Base-by-base conservation (phyloP, 345 rosid genomes). In the Ceriops zippeliana region DNA sequence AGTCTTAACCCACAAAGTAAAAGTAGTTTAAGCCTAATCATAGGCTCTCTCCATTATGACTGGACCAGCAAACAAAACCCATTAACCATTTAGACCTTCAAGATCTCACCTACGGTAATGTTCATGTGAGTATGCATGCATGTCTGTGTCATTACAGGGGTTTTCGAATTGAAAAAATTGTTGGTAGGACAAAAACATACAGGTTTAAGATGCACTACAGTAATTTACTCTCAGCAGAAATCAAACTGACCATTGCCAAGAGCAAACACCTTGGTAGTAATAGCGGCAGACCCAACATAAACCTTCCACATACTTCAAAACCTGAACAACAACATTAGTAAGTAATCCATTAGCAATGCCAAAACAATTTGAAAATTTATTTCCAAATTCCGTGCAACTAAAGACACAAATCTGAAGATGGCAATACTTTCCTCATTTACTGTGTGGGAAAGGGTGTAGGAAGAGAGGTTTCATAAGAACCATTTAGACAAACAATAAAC, bases 281-380 rank as follows among this genome's bases (percentile, higher is more conserved):
- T 96, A 92, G 77, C 81, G 96, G 78, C 97, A 92, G 30, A 96
- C 96, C 99, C 99, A 92, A 72, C 98, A 96, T 75, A 96, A 74
- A 65, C 98, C 98, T 88, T 96, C 98, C 34, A 92, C 89, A 63
- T 96, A 96, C 68, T 85, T 96, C 84, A 82, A 73, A 64, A 90
- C 97, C 99, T 96, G 85, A 81, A 79, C 20, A 77, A 69, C 54
- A 71, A 63, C 67, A 61, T 15, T 7, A 57, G 52, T 31, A 56
- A 67, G 10, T 5, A 28, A 70, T 70, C 30, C 38, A 20, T 28
- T 15, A 1, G 30, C 28, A 54, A 21, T 54, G n/a, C 51, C 58
- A 66, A 42, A 42, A 11, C 17, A 42, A 42, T 42, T 42, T 42
- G 47, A 10, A 2, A 5, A 42, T 42, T 42, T 5, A 16, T 13